These are phyloP conservation scores for Pythium periplocum DNA, from an alignment of 352 stramenopile species.

Conservation along the genomic window DNA sequence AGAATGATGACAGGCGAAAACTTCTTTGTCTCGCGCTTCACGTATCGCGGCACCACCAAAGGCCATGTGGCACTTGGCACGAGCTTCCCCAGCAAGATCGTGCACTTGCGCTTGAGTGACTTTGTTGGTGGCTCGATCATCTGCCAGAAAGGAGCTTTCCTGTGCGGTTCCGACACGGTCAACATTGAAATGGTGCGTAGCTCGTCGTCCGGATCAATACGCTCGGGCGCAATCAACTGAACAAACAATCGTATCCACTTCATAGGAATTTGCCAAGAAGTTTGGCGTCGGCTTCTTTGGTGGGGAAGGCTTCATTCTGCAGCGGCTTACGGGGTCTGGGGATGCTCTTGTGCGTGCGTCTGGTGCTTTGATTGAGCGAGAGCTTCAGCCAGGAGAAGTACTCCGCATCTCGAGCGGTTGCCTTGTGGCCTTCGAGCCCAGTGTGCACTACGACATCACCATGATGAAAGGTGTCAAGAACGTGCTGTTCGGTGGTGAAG, in stretches of 20 bases:
- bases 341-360: slow-evolving; percentile 91
- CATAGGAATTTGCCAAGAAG: slow-evolving; percentile 86
- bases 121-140: slow-evolving; percentile 84
- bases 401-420: slow-evolving; percentile 90
- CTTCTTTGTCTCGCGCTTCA: slow-evolving; percentile 77
- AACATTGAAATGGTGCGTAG: slow-evolving; percentile 84
- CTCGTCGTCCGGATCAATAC: neutral
- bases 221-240: neutral
- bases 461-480: slow-evolving; percentile 93
- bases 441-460: slow-evolving; percentile 88
- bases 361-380: slow-evolving; percentile 83
- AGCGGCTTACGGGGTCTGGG: slow-evolving; percentile 86
- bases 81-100: slow-evolving; percentile 87
- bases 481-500: slow-evolving; percentile 92
- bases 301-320: slow-evolving; percentile 92
- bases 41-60: slow-evolving; percentile 46
- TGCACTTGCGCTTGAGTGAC: slow-evolving; percentile 84
- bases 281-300: slow-evolving; percentile 92
- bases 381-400: slow-evolving; percentile 84
- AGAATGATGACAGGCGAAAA: slow-evolving; percentile 79
- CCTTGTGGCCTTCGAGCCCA: slow-evolving; percentile 88
- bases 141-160: slow-evolving; percentile 90
- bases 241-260: neutral
- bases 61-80: slow-evolving; percentile 89
- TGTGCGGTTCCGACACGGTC: slow-evolving; percentile 89